Percentiles rank a stretch among this genome's conserved stretches.
These are phyloP conservation scores for Cladophialophora chaetospira DNA, from an alignment of 2,329 filamentous ascomycete species.

Conservation along the genomic window DNA sequence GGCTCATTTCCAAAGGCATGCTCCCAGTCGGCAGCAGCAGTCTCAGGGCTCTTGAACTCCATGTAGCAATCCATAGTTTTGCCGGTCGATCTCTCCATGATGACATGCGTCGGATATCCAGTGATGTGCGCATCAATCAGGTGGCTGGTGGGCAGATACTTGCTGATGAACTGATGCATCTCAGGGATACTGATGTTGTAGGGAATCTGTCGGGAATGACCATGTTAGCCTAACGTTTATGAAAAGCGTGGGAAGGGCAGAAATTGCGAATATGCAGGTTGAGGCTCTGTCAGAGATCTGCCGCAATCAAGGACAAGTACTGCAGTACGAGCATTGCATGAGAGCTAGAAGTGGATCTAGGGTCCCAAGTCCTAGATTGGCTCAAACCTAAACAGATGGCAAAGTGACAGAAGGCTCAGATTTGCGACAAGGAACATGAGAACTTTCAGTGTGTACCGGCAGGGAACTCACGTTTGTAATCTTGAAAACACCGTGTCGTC, in stretches of 20 bases:
- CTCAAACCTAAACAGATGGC: background rate
- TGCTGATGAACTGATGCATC: constrained; percentile 51
- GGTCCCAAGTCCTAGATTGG: background rate
- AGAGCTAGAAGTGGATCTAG: constrained; percentile 1
- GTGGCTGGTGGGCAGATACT: constrained; percentile 41
- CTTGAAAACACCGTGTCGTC: constrained; percentile 37
- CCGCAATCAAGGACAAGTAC: too few species aligned
- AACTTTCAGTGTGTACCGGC: background rate
- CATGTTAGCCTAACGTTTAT: background rate
- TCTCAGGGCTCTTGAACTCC: constrained; percentile 44
- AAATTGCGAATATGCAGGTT: background rate
- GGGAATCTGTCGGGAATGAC: constrained; percentile 44
- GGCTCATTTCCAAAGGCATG: constrained; percentile 41
- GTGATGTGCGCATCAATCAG: constrained; percentile 24
- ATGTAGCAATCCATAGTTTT: constrained; percentile 59
- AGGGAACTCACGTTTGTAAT: constrained; percentile 38
- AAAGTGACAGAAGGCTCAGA: background rate
- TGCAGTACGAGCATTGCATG: too few species aligned
- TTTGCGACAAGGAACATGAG: background rate
- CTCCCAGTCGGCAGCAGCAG: constrained; percentile 45
- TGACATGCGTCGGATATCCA: constrained; percentile 57
- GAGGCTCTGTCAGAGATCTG: background rate
- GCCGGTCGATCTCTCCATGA: constrained; percentile 60
- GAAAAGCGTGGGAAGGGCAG: background rate
- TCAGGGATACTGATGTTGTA: constrained; percentile 54